Base-by-base conservation (phyloP, 768 basidiomycete genomes). In the Chalciporus chontae region DNA sequence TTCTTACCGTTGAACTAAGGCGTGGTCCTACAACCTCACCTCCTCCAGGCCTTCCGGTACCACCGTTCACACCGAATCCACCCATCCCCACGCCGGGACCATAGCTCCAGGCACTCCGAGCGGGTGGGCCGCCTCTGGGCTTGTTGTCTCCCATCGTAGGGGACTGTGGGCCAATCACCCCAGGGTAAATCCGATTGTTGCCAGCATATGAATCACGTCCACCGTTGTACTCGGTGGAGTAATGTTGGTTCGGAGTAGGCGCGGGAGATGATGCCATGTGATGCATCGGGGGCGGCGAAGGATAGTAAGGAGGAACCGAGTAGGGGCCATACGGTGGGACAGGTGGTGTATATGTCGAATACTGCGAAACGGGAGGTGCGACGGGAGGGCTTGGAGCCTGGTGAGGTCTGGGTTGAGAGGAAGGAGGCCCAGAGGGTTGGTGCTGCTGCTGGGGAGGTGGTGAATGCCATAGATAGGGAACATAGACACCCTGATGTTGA, bases 81-180 rank as follows among this genome's bases (percentile, higher is more conserved):
- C 77, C 73, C 57, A 74, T 72, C 15, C 79, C 72, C 31, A 79
- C 65, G 11, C 84, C 84, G 58, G 84, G 79, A 1, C 85, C 85
- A 59, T 80, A 87, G 62, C 78, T 87, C 85, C 86, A 88, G n/a
- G 79, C 69, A 43, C 73, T 68, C 43, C 79, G 70, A 18, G 76
- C 68, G 42, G 76, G 71, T 9, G 75, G 72, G 18, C 73, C 67
- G 17, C 68, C 62, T 46, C 68, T 56, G 4, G 59, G 50, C 29
- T 67, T 68, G 14, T 67, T 68, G 11, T 51, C 48, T n/a, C 51
- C 59, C 44, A 61, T 60, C 31, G 60, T 52, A 11, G 60, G 51
- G 26, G 65, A 59, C 41, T 64, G 69, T 38, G 70, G 71, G 36
- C 60, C 64, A 21, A 70, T 51, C 5, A 57, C 46, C 9, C 69